A percentile compares a stretch with the other conserved stretches of the same genome.
Conservation (phyloP, 23 red algal genomes). For the Gracilaria domingensis region DNA sequence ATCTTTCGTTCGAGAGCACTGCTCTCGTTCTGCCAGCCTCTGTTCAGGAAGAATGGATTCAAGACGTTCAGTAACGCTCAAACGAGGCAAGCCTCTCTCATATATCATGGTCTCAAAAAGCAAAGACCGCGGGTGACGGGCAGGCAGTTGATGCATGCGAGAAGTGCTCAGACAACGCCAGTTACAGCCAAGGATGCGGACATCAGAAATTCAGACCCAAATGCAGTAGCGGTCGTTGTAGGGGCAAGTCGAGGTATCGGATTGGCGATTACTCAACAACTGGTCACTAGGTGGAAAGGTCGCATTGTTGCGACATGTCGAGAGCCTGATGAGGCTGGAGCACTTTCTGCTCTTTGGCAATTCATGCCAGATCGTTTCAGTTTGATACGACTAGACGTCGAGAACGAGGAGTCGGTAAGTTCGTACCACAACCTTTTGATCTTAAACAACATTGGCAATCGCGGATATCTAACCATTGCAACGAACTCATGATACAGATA, state of each 20-base stretch:
- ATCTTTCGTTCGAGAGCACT: background rate
- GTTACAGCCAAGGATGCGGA: slow-evolving; percentile 16
- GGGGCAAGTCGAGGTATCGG: slow-evolving; percentile 77
- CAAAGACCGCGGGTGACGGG: background rate
- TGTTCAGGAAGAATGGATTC: background rate
- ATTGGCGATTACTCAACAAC: slow-evolving; percentile 58
- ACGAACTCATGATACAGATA: slow-evolving; percentile 4
- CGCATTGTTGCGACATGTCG: slow-evolving; percentile 74
- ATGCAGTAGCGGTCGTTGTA: slow-evolving; percentile 74
- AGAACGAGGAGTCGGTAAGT: slow-evolving; percentile 56
- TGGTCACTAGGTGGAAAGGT: slow-evolving; percentile 67
- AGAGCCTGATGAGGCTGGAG: slow-evolving; percentile 55
- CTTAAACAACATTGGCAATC: too few relatives aligned
- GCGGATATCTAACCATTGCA: background rate
- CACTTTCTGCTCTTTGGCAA: slow-evolving; percentile 75
- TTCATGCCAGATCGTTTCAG: slow-evolving; percentile 76
- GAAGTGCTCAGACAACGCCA: background rate
- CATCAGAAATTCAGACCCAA: slow-evolving; percentile 63
- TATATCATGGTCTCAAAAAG: background rate
- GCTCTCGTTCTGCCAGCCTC: slow-evolving; percentile 3
- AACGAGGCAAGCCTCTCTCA: background rate
- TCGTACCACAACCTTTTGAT: background rate
- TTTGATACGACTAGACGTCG: slow-evolving; percentile 64
- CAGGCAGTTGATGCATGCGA: background rate
- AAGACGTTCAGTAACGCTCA: background rate